Base-by-base conservation (phyloP, 2,329 filamentous ascomycete genomes). In the Fusarium miscanthi region DNA sequence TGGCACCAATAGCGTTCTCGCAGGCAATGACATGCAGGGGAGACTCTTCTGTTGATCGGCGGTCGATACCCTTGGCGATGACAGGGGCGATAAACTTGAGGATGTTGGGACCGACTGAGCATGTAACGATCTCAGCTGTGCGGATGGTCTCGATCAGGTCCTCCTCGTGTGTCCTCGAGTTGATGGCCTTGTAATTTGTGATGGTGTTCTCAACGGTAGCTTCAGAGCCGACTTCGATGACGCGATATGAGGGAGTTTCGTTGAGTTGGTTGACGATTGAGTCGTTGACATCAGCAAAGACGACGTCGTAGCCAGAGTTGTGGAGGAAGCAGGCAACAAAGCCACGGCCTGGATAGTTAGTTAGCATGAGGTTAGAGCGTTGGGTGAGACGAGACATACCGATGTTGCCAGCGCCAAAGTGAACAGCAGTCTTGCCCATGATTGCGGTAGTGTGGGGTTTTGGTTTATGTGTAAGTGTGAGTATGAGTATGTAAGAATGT, bases 1-100 rank as follows among this genome's bases (percentile, higher is more conserved):
- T 98, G 78, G 94, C 96, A 74, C 94, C 94, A 80, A 98, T 98
- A 81, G 94, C 94, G 83, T 99, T 99, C 87, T 99, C 96, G 84
- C 96, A 99, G 64, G 96, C 96, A 84, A 99, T 97, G 80, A 99
- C 93, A 27, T 95, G 91, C 45, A 98, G 84, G 12, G 95, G 95
- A 70, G 88, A 88, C 60, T 82, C 80, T 46, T 87, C 84, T 19
- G 83, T 80, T n/a, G 90, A 87, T 73, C 96, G 92, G 74, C 88
- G 88, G 80, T 95, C 92, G 73, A 99, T 94, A 75, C 94, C 96
- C 87, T 97, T 96, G 80, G 95, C 95, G 77, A 99, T 97, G 77
- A 95, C 93, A 30, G 95, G 93, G 51, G 96, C 96, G 80, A 99
- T 96, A 84, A 97, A 98, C 85, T 94, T 95, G 80, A 99, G 92